Conservation (phyloP, 257 asterid genomes). For the Nicotiana otophora region DNA sequence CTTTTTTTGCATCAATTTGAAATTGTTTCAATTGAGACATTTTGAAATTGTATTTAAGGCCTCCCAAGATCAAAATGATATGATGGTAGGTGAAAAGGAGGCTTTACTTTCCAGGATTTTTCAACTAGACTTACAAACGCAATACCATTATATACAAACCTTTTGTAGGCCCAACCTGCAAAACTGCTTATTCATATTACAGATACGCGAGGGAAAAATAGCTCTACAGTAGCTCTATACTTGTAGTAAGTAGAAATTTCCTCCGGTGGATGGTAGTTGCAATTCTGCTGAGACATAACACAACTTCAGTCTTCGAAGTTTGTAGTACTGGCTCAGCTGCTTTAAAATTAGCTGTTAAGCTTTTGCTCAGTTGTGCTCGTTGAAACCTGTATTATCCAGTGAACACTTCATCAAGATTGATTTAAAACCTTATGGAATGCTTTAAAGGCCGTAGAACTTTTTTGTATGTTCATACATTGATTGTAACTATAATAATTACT, state of each 20-base stretch:
- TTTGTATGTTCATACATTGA: not conserved
- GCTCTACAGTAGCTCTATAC: conserved; percentile 25
- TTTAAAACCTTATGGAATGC: not conserved
- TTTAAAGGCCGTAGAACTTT: not conserved
- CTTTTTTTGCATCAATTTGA: not conserved
- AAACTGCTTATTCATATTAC: conserved; percentile 27
- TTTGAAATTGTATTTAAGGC: not conserved
- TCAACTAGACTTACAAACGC: not conserved
- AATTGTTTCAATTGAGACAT: not conserved
- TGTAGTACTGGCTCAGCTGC: not conserved
- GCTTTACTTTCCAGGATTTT: conserved; percentile 19
- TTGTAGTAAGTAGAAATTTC: not conserved
- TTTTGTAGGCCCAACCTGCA: conserved; percentile 5
- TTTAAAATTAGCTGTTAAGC: conserved; percentile 21
- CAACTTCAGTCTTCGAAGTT: not conserved
- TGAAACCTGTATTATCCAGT: conserved; percentile 24
- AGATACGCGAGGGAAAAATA: conserved; percentile 13
- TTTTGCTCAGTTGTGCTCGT: conserved; percentile 34
- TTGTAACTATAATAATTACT: not conserved
- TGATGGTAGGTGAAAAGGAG: conserved; percentile 9
- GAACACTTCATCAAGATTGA: not conserved
- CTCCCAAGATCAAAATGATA: conserved; percentile 7
- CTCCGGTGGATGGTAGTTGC: not conserved
- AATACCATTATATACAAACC: not conserved
- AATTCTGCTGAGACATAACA: not conserved